Evolutionary conservation across 768 basidiomycete genomes (phyloP).

Genomic region (Kwoniella sp.): DNA sequence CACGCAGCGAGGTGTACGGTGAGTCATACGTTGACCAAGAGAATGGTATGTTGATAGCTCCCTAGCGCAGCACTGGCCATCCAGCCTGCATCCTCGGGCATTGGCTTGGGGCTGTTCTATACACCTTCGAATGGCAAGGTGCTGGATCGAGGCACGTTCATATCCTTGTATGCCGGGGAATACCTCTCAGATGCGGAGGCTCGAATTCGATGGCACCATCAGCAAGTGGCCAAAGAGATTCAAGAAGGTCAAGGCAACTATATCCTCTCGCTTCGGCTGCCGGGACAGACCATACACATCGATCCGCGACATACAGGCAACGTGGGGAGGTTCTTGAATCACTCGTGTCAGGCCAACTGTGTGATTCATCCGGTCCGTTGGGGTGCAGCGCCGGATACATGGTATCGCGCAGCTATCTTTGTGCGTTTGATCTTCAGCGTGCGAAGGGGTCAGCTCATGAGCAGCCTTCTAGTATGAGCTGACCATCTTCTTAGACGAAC

Average conservation of each 20-base stretch:
- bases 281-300: conserved; percentile 30
- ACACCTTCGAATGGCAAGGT: background rate
- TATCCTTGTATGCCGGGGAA: conserved; percentile 49
- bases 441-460: background rate
- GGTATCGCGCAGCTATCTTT: conserved; percentile 48
- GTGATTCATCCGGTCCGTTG: conserved; percentile 43
- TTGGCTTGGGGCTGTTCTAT: conserved; percentile 44
- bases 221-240: background rate
- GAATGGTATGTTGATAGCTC: no score
- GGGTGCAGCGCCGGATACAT: conserved; percentile 27
- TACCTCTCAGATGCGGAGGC: conserved; percentile 40
- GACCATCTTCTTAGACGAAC: conserved; percentile 24
- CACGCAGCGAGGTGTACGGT: conserved; percentile 41
- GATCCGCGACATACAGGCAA: conserved; percentile 46
- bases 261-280: conserved; percentile 40
- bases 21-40: no score
- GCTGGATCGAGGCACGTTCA: conserved; percentile 36
- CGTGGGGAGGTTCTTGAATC: conserved; percentile 47
- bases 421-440: conserved; percentile 30
- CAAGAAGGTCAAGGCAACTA: conserved; percentile 40
- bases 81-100: conserved; percentile 1
- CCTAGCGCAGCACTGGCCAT: conserved; percentile 15
- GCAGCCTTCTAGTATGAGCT: background rate
- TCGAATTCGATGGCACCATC: conserved; percentile 20
- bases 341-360: conserved; percentile 49